Base-by-base conservation (phyloP, 495 filamentous ascomycete species). In the Friedmanniomyces endolithicus region DNA sequence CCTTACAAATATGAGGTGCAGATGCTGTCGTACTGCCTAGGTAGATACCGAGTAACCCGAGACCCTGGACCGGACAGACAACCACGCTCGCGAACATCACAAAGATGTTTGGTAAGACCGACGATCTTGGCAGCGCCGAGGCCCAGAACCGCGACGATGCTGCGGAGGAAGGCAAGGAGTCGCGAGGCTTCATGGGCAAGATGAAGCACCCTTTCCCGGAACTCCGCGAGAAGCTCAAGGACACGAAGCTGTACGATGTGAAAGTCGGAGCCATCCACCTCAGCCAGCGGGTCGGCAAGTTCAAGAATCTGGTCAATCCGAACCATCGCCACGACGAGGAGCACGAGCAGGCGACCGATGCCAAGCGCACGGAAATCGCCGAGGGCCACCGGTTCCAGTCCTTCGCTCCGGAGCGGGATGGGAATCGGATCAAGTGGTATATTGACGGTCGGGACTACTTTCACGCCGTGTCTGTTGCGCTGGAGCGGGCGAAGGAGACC, bases 351-450 rank as follows among this genome's bases (percentile, higher is more conserved):
- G 71, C 67, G 3, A 89, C 87, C 24, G 90, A 98, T 64, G 74
- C 74, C 47, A 92, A 94, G 67, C 80, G 90, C 41, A 80, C 73
- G 54, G 72, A 65, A 19, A 84, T 95, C 56, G 70, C 77, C 57
- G 78, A 89, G 53, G 78, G 77, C 23, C 84, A 97, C 58, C 81
- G 90, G n/a, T 96, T 87, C 69, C 62, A 81, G 12, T 90, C 86
- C 12, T 98, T 87, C 67, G 90, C 90, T 6, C 90, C 90, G 1
- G 80, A 89, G 62, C 79, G 79, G 22, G 80, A 88, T 14, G 86
- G 86, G 11, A 95, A 97, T 66, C 78, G 82, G 53, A 76, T 95
- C 56, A 97, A 97, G 72, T 96, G 90, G 90, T 97, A 96, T 74
- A 86, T 95, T 8, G 90, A 96, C 65, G 90, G 85, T 0, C 73